A percentile compares a stretch with the other conserved stretches of the same genome.
Conservation (phyloP, 2,329 filamentous ascomycete genomes). For the Onygenales sp. region DNA sequence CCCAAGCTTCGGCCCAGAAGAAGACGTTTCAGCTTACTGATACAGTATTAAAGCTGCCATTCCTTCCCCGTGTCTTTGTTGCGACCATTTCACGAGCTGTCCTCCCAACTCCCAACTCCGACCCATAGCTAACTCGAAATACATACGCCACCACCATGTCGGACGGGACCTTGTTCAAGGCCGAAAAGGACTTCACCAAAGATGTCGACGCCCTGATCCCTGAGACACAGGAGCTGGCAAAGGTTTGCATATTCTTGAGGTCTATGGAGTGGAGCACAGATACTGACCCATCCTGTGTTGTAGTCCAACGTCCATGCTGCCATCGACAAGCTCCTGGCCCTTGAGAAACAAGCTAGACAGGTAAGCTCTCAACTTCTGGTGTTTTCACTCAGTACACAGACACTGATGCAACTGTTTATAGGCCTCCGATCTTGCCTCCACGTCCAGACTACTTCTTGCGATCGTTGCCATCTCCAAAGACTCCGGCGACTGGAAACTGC, state of each 20-base stretch:
- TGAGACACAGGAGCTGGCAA: constrained; percentile 80
- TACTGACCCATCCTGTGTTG: constrained; percentile 8
- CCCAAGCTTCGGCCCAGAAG: too few relatives aligned
- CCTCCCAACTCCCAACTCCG: neutral
- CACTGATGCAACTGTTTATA: constrained; percentile 27
- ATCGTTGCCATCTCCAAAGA: constrained; percentile 95
- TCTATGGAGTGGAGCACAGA: neutral
- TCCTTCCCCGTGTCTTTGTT: neutral
- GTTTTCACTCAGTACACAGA: constrained; percentile 2
- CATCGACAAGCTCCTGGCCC: constrained; percentile 80
- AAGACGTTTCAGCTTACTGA: too few relatives aligned
- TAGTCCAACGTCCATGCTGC: constrained; percentile 66
- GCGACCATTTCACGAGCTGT: too few relatives aligned
- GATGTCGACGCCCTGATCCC: constrained; percentile 87
- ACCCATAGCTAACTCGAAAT: neutral
- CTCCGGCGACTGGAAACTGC: constrained; percentile 80
- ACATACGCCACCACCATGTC: constrained; percentile 53
- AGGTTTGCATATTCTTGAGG: constrained; percentile 45
- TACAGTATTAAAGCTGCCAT: too few relatives aligned
- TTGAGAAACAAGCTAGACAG: constrained; percentile 98
- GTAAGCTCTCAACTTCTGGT: constrained; percentile 38
- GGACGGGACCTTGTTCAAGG: constrained; percentile 68
- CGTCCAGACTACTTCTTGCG: constrained; percentile 73
- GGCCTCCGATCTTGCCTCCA: constrained; percentile 93
- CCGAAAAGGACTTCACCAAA: constrained; percentile 98